Evolutionary conservation across 2,329 filamentous ascomycete species (phyloP), one percentile per base, ranked within the genome.

Genomic region (Colletotrichum caudatum): DNA sequence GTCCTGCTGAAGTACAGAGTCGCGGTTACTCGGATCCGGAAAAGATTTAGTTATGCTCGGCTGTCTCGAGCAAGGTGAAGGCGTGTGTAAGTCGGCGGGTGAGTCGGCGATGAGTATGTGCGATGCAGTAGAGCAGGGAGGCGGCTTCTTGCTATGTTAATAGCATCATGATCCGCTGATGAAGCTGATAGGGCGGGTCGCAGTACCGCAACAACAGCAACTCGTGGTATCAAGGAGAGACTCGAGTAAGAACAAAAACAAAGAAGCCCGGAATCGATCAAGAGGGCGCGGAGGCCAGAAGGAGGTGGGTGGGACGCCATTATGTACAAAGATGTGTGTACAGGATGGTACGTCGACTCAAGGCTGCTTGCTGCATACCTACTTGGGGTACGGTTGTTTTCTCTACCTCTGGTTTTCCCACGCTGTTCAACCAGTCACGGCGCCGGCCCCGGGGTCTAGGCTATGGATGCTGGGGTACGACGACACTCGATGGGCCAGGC

Each of bases 171-270:
- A 50, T 72, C 54, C 54, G 65, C 41, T 16, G 23, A 54, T 60
- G 33, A 23, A 53, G 35, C 59, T 53, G 59, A 64, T 33, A 50
- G 18, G 58, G 44, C 64, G 64, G 63, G 12, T 60, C 18, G 51
- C 18, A 39, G 48, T 63, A 64, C 48, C 35, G 61, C 39, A 56
- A 50, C 50, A 64, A 41, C 18, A 44, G 64, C 64, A 61, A 69
- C 60, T 72, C 69, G 65, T 69, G 69, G 66, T 69, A 69, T 72
- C 69, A 72, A 72, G 59, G 69, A 72, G 48, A 72, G 69, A 69
- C 69, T 69, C 66, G 65, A 72, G 69, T 60, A 56, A 48, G 35
- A 72, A 54, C 65, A 64, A 64, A 59, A 41, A 72, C 69, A 26
- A 68, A 50, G 59, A 50, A 56, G 26, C 23, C 65, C 60, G 41